These are phyloP conservation scores for Pseudomassariella vexata DNA, from an alignment of 2,329 filamentous ascomycete genomes.

Conservation along the genomic window DNA sequence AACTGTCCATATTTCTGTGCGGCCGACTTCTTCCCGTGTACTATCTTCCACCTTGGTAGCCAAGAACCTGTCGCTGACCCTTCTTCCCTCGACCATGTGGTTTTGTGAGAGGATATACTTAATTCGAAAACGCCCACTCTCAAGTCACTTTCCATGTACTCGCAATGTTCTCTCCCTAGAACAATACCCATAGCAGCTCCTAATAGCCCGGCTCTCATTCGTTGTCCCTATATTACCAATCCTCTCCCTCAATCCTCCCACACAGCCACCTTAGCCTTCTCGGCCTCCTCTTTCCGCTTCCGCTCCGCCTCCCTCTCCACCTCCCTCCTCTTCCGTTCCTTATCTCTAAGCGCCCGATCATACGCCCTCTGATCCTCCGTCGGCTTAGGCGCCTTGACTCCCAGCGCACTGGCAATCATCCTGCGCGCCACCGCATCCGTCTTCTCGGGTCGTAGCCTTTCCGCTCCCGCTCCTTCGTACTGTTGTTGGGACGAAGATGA, in stretches of 20 bases:
- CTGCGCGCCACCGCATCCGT: slow-evolving; percentile 85
- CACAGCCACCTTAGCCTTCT: slow-evolving; percentile 74
- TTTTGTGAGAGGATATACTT: too few species aligned
- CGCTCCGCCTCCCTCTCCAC: slow-evolving; percentile 63
- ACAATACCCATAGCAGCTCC: too few species aligned
- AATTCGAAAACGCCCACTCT: too few species aligned
- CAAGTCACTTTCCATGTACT: too few species aligned
- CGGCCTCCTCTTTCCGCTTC: slow-evolving; percentile 56
- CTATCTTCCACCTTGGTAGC: too few species aligned
- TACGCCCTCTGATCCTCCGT: slow-evolving; percentile 88
- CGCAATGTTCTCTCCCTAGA: too few species aligned
- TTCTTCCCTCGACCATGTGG: too few species aligned
- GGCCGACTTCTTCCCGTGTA: too few species aligned
- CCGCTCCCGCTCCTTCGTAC: too few species aligned
- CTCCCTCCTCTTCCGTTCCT: slow-evolving; percentile 73
- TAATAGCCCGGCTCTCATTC: not conserved
- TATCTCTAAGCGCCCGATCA: slow-evolving; percentile 74
- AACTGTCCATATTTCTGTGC: too few species aligned
- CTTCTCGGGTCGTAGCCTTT: slow-evolving; percentile 72
- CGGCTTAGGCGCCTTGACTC: slow-evolving; percentile 70
- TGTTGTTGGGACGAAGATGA: slow-evolving; percentile 1
- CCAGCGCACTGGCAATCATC: slow-evolving; percentile 84
- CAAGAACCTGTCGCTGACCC: too few species aligned
- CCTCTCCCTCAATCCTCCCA: slow-evolving; percentile 76
- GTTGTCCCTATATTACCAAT: not conserved